Conservation (phyloP, 2,329 filamentous ascomycete genomes). For the Albophoma yamanashiensis region DNA sequence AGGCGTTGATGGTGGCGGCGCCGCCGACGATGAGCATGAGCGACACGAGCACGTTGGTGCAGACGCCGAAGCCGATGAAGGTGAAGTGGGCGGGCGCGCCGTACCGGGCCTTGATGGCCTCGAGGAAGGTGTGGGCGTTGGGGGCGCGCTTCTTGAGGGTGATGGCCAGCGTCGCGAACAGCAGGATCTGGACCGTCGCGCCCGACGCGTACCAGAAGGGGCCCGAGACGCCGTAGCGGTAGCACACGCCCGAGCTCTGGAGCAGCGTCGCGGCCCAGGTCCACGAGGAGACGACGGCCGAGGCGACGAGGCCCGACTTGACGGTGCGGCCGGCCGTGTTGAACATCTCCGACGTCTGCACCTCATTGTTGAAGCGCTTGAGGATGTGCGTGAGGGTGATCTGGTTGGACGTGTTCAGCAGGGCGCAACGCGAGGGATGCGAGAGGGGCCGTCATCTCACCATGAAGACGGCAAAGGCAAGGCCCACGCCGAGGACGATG, state of each 20-base stretch:
- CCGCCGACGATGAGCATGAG: conserved; percentile 84
- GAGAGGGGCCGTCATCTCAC: conserved; percentile 11
- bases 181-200: conserved; percentile 77
- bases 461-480: conserved; percentile 66
- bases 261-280: conserved; percentile 83
- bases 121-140: conserved; percentile 77
- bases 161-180: conserved; percentile 86
- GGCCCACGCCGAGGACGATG: conserved; percentile 63
- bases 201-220: conserved; percentile 52
- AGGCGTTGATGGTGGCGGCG: conserved; percentile 39
- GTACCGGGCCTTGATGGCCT: conserved; percentile 74
- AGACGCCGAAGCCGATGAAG: conserved; percentile 72
- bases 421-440: not conserved
- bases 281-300: conserved; percentile 87
- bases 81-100: conserved; percentile 61
- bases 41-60: conserved; percentile 80
- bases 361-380: conserved; percentile 50
- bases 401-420: conserved; percentile 5
- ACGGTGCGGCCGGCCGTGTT: conserved; percentile 79
- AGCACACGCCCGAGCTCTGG: conserved; percentile 72
- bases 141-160: conserved; percentile 79
- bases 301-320: conserved; percentile 78
- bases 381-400: conserved; percentile 62
- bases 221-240: conserved; percentile 61
- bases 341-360: conserved; percentile 90